Base-by-base conservation (phyloP, 2,329 filamentous ascomycete genomes). In the Neonectria sp. region DNA sequence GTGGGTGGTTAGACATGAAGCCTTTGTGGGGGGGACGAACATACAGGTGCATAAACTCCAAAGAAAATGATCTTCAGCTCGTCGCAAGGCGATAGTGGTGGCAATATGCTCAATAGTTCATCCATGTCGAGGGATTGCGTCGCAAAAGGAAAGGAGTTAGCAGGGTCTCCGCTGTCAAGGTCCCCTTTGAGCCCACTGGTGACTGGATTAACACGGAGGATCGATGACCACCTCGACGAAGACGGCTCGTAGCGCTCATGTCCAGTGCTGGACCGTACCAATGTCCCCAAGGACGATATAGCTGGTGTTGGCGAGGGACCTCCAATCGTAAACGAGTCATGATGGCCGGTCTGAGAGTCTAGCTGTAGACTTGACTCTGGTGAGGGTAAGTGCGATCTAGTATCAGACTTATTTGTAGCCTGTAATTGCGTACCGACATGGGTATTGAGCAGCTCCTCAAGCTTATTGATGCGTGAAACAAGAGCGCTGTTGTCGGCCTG, bases 191-290 rank as follows among this genome's bases (percentile, higher is more conserved):
- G n/a, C 7, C 43, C n/a, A 3, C 29, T 56, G 3, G 37, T 29
- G 6, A 13, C 12, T 8, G 60, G 31, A 40, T 56, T 62, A 2
- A 53, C 48, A 2, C 37, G 24, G 11, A 70, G 53, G 5, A 68
- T 51, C 1, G 65, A 62, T 15, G 68, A 68, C 68, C 65, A 70
- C 15, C 52, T 53, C 12, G 57, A 68, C 17, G 59, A 65, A 1
- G 55, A 55, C 1, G 68, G 62, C 33, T 68, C 61, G 25, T 62
- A 70, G 27, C 55, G 45, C 33, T 70, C 68, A 12, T 70, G 62
- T 3, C 68, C 68, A 57, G 57, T 60, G 29, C 52, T 51, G 27
- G 49, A 66, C 37, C 51, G 58, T n/a, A 70, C 31, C 37, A 70
- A 60, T 1, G 29, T 43, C 5, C 65, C 68, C 29, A 8, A 27